Conservation (phyloP, 371 early-diverging fungal genomes). For the Mortierella sp. region DNA sequence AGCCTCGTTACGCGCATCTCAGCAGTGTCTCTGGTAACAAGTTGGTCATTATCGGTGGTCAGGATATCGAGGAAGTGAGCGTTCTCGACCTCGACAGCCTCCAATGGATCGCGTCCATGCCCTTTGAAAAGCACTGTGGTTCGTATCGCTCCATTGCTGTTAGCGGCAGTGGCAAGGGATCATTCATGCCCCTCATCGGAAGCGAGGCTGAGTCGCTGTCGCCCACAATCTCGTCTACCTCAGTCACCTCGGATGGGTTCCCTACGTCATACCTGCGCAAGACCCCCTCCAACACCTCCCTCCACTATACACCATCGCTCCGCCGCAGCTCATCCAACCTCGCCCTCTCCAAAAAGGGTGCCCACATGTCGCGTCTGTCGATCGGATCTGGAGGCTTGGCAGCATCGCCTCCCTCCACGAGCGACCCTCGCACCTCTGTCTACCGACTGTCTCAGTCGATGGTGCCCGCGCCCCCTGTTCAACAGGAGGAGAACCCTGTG, state of each 20-base stretch:
- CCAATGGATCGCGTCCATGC: conserved; percentile 73
- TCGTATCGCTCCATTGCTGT: conserved; percentile 82
- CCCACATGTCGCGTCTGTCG: conserved; percentile 40
- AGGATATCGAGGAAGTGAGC: conserved; percentile 82
- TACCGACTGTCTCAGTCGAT: conserved; percentile 34
- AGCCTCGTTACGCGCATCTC: conserved; percentile 85
- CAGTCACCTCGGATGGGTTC: conserved; percentile 21
- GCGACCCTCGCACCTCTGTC: conserved; percentile 25
- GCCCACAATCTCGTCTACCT: conserved; percentile 19
- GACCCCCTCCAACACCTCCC: conserved; percentile 25
- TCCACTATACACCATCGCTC: conserved; percentile 23
- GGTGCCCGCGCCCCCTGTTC: conserved; percentile 23
- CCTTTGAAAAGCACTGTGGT: conserved; percentile 79
- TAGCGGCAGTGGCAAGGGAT: conserved; percentile 44
- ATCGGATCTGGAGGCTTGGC: conserved; percentile 26
- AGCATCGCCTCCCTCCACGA: conserved; percentile 25
- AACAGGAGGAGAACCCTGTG: conserved; percentile 58
- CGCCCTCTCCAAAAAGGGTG: conserved; percentile 25
- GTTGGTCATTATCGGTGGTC: conserved; percentile 82
- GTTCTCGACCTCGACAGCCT: conserved; percentile 75
- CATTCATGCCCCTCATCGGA: conserved; percentile 42
- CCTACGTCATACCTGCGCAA: conserved; percentile 32
- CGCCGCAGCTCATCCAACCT: conserved; percentile 37
- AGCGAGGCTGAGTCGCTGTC: conserved; percentile 29
- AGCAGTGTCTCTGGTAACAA: conserved; percentile 67